Evolutionary conservation across 2,329 filamentous ascomycete genomes (phyloP), one percentile per base, ranked within the genome.

Genomic region (Onygenales sp.): DNA sequence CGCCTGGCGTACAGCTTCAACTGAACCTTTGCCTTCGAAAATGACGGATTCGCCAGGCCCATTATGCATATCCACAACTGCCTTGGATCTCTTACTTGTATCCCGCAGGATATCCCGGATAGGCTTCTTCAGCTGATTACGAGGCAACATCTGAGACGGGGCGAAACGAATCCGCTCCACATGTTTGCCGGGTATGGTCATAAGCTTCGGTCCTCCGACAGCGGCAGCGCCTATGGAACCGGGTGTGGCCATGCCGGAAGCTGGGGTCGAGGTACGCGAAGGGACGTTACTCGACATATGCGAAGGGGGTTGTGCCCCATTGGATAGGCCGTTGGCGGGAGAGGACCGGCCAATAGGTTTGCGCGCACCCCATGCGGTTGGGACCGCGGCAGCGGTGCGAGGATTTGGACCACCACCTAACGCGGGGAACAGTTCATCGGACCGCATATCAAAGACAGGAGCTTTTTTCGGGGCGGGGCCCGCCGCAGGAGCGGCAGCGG

Each of bases 381-480:
- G 78, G 55, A 83, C 78, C 60, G 82, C 80, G 54, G 83, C 78
- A 58, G 79, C 71, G 14, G 73, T 71, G 59, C 74, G 72, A 36
- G 83, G 75, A 71, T 90, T 91, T 51, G 83, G 76, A 6, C 72
- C 80, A 58, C 81, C 79, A 52, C 91, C 92, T 46, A 98, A 81
- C 62, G 91, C 85, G n/a, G 93, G 93, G 78, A 98, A 98, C 55
- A 88, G 77, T 71, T 97, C 91, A 66, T 94, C 87, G 14, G 89
- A 95, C 64, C 88, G 81, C 17, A 89, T 91, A 70, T 97, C 89
- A 57, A 96, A 75, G 51, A 77, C 67, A 2, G 74, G 68, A 36
- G 77, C 69, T 56, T 66, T 69, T 56, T 65, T 65, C 8, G 64
- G 57, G 35, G 66, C 65, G 31, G 66, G 55, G 53, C 80, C 75